Base-by-base conservation (phyloP, 2,329 filamentous ascomycete species). In the Tricladium varicosporioides region DNA sequence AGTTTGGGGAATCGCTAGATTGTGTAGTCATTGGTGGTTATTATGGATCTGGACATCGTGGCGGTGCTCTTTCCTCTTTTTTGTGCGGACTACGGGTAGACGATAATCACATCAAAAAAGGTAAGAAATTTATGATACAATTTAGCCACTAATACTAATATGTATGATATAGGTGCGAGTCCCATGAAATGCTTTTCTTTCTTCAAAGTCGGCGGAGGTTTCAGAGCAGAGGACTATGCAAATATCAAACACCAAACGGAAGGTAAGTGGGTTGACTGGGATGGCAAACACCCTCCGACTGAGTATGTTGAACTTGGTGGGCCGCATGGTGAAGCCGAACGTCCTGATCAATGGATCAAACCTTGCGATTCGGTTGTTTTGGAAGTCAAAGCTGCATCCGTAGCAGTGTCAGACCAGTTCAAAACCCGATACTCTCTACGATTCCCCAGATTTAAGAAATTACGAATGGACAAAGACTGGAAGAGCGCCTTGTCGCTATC, bases 171-270 rank as follows among this genome's bases (percentile, higher is more conserved):
- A 68, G 67, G 65, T 32, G 77, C 76, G 5, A 81, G 85, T 60
- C 81, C 85, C 0, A 87, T 90, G 73, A 92, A 91, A 71, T 95
- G 86, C 68, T 89, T 86, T 66, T 96, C 92, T n/a, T 97, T 99
- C 75, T 96, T 92, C 80, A 97, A 94, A 72, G 94, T 99, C 14
- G 94, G 94, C n/a, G 94, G 94, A 53, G 94, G 94, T 0, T 92
- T 97, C 71, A 86, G 83, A 13, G 87, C 85, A 0, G 84, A 89
- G 52, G 94, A 99, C 68, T 97, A 96, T 70, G 85, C 88, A 0
- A 84, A 88, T 56, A 87, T 99, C 47, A 80, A 85, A 5, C 91
- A 96, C 67, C 81, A 85, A 19, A 97, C 93, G 0, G 89, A 96
- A 57, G 92, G 89, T 5, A 96, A 96, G 71, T 99, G 94, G 94